These are phyloP conservation scores for Anethum foeniculum DNA, from an alignment of 140 eudicot species.

Conservation along the genomic window DNA sequence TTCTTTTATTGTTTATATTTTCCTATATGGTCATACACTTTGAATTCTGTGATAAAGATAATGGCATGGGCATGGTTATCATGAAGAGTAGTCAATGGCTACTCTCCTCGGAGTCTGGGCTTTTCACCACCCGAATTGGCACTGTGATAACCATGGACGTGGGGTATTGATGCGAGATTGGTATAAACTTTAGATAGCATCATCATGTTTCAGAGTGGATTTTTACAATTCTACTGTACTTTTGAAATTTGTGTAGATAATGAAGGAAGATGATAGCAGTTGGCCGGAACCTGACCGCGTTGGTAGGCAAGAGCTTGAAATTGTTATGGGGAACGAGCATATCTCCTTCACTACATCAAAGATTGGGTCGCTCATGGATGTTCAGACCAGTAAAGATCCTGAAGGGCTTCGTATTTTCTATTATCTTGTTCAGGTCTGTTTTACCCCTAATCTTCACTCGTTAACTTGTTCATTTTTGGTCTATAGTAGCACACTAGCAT, in stretches of 20 bases:
- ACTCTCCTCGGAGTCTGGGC: no score
- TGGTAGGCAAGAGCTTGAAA: conserved; percentile 20
- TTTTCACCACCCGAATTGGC: no score
- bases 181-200: not conserved
- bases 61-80: not conserved
- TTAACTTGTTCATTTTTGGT: not conserved
- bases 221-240: not conserved
- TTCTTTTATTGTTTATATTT: no score
- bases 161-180: not conserved
- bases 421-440: conserved; percentile 22
- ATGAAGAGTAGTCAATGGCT: no score
- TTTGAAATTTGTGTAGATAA: not conserved
- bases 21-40: no score
- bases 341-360: conserved; percentile 32
- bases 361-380: conserved; percentile 37
- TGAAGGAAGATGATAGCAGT: conserved; percentile 14
- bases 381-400: conserved; percentile 29
- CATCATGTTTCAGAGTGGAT: not conserved
- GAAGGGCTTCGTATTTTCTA: conserved; percentile 36
- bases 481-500: not conserved
- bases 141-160: no score
- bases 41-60: not conserved
- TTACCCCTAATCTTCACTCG: not conserved
- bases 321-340: conserved; percentile 36
- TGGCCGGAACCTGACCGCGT: conserved; percentile 14